These are phyloP conservation scores for Falciphora oryzae DNA, from an alignment of 2,329 filamentous ascomycete species.

Conservation along the genomic window DNA sequence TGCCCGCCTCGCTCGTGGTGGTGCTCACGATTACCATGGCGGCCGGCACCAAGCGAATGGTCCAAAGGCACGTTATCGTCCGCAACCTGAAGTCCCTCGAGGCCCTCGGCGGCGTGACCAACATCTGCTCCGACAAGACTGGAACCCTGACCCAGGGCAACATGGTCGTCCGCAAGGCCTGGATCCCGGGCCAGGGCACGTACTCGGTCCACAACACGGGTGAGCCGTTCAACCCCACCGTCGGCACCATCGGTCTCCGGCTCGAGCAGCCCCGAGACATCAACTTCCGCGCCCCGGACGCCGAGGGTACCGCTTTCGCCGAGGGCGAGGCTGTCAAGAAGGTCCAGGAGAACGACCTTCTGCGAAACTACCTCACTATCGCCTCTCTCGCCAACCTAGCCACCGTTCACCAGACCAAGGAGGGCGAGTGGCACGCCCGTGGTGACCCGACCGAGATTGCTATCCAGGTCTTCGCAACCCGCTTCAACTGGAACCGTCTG, in stretches of 20 bases:
- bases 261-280: conserved; percentile 24
- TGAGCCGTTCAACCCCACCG: conserved; percentile 10
- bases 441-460: conserved; percentile 63
- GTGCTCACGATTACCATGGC: conserved; percentile 64
- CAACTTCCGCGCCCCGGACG: background rate
- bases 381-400: conserved; percentile 57
- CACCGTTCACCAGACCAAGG: conserved; percentile 43
- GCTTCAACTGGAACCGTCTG: conserved; percentile 52
- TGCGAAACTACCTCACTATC: conserved; percentile 37
- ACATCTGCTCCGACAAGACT: conserved; percentile 59
- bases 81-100: conserved; percentile 50
- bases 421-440: conserved; percentile 44
- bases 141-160: conserved; percentile 60
- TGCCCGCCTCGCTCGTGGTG: conserved; percentile 57
- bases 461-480: conserved; percentile 60
- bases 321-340: background rate
- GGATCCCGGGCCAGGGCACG: conserved; percentile 53
- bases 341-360: background rate
- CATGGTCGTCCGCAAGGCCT: conserved; percentile 52
- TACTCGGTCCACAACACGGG: conserved; percentile 47
- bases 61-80: conserved; percentile 48
- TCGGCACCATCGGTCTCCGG: conserved; percentile 10
- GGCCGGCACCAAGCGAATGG: conserved; percentile 43
- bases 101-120: conserved; percentile 44
- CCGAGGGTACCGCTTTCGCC: background rate